Conservation (phyloP, 495 filamentous ascomycete genomes). For the Ascodesmis nigricans region DNA sequence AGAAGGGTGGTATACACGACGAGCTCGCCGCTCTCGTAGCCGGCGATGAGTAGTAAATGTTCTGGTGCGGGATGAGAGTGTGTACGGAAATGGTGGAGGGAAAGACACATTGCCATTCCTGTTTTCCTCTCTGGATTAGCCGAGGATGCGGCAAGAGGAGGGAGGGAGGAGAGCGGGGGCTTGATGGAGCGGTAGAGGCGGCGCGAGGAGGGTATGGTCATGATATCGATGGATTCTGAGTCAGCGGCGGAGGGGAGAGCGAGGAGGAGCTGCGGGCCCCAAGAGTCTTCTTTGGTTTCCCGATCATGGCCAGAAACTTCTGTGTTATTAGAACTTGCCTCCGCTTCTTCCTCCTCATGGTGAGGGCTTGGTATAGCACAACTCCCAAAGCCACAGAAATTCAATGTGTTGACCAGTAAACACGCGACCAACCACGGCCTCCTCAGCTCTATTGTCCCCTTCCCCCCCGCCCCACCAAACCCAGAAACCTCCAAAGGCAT, state of each 20-base stretch:
- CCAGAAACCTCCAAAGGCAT: conserved; percentile 56
- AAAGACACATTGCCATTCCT: conserved; percentile 80
- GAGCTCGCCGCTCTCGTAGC: conserved; percentile 69
- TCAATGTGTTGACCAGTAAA: conserved; percentile 73
- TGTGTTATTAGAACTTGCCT: too few relatives aligned
- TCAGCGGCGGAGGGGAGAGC: conserved; percentile 58
- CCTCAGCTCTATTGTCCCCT: conserved; percentile 15
- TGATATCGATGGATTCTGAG: conserved; percentile 64
- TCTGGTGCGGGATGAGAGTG: too few relatives aligned
- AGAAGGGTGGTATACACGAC: too few relatives aligned
- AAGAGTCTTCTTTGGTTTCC: too few relatives aligned
- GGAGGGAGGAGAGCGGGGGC: too few relatives aligned
- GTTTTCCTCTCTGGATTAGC: background rate
- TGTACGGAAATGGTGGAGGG: conserved; percentile 29
- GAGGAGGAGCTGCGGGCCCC: too few relatives aligned
- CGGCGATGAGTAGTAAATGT: conserved; percentile 44
- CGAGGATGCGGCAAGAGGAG: too few relatives aligned
- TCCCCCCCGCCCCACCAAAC: too few relatives aligned
- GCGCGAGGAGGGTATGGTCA: conserved; percentile 51
- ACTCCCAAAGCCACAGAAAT: conserved; percentile 78
- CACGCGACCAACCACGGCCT: conserved; percentile 74
- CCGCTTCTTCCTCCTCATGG: conserved; percentile 4
- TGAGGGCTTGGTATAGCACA: conserved; percentile 4
- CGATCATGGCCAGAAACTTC: too few relatives aligned
- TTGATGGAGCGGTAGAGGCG: too few relatives aligned